Conservation (phyloP, 1,284 basidiomycete genomes). For the Fomes fomentarius region DNA sequence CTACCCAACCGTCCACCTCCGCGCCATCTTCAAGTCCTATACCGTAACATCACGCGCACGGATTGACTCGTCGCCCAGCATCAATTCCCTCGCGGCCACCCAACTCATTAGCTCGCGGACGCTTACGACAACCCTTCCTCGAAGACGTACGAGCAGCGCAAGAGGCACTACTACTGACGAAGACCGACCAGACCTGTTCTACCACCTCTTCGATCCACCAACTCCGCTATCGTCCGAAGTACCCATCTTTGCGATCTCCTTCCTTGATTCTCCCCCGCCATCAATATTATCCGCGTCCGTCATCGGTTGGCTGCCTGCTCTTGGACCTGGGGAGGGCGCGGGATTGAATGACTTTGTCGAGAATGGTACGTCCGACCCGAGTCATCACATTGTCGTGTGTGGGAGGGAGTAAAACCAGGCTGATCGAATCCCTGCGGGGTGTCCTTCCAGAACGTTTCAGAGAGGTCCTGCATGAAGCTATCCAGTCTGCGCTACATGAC, state of each 20-base stretch:
- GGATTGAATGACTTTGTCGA: constrained; percentile 70
- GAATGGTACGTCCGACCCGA: constrained; percentile 50
- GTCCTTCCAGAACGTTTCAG: constrained; percentile 58
- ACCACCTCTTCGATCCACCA: constrained; percentile 62
- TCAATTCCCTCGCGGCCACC: too few relatives aligned
- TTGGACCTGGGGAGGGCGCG: constrained; percentile 42
- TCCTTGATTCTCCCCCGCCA: constrained; percentile 48
- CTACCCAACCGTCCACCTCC: too few relatives aligned
- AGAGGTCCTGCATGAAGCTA: constrained; percentile 58
- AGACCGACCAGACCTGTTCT: constrained; percentile 65
- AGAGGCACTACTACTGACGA: constrained; percentile 47
- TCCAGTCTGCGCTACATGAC: constrained; percentile 56
- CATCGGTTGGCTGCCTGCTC: constrained; percentile 73
- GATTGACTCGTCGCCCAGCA: too few relatives aligned
- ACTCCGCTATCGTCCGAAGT: constrained; percentile 45
- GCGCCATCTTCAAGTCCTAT: too few relatives aligned
- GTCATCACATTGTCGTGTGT: too few relatives aligned
- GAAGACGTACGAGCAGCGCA: neutral
- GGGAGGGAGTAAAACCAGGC: too few relatives aligned
- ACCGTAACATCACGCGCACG: too few relatives aligned
- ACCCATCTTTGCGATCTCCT: constrained; percentile 67
- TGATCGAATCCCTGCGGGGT: too few relatives aligned
- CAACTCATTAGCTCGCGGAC: neutral
- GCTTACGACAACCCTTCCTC: neutral
- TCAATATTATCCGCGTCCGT: constrained; percentile 52